Percentiles rank a stretch among this genome's conserved stretches.
Evolutionary conservation across 192 early-diverging fungal genomes (phyloP).

Genomic region (Coemansia sp.): DNA sequence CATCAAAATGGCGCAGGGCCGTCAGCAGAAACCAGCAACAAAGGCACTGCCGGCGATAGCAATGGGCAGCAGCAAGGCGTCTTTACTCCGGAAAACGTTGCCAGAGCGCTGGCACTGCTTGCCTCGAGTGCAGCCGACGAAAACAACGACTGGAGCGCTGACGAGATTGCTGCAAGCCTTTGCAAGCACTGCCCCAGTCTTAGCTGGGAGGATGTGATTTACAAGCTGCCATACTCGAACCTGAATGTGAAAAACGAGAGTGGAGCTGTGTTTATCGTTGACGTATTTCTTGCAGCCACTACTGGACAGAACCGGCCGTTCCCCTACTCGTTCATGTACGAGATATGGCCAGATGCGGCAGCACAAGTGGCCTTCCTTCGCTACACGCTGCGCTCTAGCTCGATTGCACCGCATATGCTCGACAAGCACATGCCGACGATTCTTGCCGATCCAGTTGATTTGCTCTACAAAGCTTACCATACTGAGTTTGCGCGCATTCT

Average conservation of each 20-base stretch:
- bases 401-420: slow-evolving; percentile 27
- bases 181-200: slow-evolving; percentile 25
- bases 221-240: slow-evolving; percentile 37
- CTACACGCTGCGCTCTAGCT: slow-evolving; percentile 22
- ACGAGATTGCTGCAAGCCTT: slow-evolving; percentile 39
- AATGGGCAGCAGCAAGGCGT: slow-evolving; percentile 7
- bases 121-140: slow-evolving; percentile 33
- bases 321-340: slow-evolving; percentile 54
- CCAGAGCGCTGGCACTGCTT: slow-evolving; percentile 38
- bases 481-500: slow-evolving; percentile 45
- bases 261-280: slow-evolving; percentile 45
- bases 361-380: slow-evolving; percentile 47
- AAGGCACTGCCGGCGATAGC: slow-evolving; percentile 4
- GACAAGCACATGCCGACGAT: slow-evolving; percentile 54
- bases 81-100: slow-evolving; percentile 32
- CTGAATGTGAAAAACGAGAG: slow-evolving; percentile 34
- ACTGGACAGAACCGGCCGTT: slow-evolving; percentile 42
- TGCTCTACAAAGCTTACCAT: slow-evolving; percentile 49
- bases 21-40: background rate
- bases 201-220: slow-evolving; percentile 53
- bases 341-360: slow-evolving; percentile 49
- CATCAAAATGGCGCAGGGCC: slow-evolving; percentile 8
- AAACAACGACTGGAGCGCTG: slow-evolving; percentile 19
- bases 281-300: slow-evolving; percentile 35
- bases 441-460: slow-evolving; percentile 38